phyloP scores from a whole-genome alignment of 768 basidiomycete genomes.

The Scleroderma citrinum region DNA sequence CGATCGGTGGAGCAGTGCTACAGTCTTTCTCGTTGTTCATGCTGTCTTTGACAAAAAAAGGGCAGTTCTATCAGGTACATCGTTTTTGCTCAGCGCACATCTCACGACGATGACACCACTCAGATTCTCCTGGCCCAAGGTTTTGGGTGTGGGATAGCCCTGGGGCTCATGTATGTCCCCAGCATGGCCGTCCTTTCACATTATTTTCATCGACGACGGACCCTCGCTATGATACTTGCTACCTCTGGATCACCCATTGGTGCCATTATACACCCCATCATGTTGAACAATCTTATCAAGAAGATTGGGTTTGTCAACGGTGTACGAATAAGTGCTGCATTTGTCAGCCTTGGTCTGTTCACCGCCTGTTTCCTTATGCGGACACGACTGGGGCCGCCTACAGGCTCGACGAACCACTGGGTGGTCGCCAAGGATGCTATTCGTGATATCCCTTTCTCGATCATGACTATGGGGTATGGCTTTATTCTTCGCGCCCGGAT shows the following conservation, averaged over 20 bases:
- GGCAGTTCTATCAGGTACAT: constrained; percentile 38
- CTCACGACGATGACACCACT: not conserved
- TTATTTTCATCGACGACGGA: constrained; percentile 37
- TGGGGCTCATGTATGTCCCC: constrained; percentile 44
- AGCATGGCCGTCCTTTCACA: constrained; percentile 38
- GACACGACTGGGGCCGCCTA: constrained; percentile 34
- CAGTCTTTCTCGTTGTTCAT: constrained; percentile 28
- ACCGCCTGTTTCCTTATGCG: constrained; percentile 28
- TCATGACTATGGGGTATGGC: constrained; percentile 16
- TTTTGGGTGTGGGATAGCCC: constrained; percentile 38
- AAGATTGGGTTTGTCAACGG: constrained; percentile 38
- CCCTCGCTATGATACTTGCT: constrained; percentile 40
- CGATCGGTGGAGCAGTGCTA: constrained; percentile 13
- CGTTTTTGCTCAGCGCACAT: constrained; percentile 1
- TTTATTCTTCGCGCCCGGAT: not conserved
- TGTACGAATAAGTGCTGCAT: constrained; percentile 43
- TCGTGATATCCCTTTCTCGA: constrained; percentile 12
- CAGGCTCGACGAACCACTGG: constrained; percentile 10
- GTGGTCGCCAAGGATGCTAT: constrained; percentile 10
- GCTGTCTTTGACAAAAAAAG: constrained; percentile 37
- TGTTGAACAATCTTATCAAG: constrained; percentile 26
- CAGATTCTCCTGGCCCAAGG: constrained; percentile 49
- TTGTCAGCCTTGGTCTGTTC: constrained; percentile 33
- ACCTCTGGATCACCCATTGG: constrained; percentile 33
- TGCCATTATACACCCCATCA: constrained; percentile 19